Evolutionary conservation across 1,284 basidiomycete genomes (phyloP), one percentile per base, ranked within the genome.

Genomic region (Prillingera fragicola): DNA sequence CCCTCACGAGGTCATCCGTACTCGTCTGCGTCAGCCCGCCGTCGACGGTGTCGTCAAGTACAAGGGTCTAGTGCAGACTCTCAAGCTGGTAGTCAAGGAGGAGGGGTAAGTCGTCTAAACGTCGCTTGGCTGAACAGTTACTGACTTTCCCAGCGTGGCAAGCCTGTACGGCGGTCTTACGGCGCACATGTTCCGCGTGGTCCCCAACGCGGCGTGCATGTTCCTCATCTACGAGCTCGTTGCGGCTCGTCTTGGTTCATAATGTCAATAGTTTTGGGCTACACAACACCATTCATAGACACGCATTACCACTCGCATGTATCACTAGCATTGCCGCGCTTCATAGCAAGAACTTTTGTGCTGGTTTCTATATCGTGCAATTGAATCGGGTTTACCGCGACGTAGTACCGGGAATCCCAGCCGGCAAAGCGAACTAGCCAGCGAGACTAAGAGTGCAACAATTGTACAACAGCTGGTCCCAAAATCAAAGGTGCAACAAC

Each of bases 121-220:
- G n/a, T n/a, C n/a, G n/a, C n/a, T n/a, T n/a, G n/a, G n/a, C n/a
- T n/a, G n/a, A n/a, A n/a, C n/a, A n/a, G n/a, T n/a, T n/a, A n/a
- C n/a, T n/a, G n/a, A 15, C 14, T 21, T 8, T 17, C 15, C 6
- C 39, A 56, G 60, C 8, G 66, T 62, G 10, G 62, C 60, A 24
- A 82, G 85, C 5, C 69, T 98, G 31, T 98, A 99, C 62, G 86
- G 90, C 25, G 95, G 95, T 4, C 78, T 99, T 41, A 87, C 84
- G 41, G 91, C 94, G 0, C 95, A 98, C 70, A 77, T 99, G 46
- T 84, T 98, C 78, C 82, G 94, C 36, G 94, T 98, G 41, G 87
- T 97, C 1, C 94, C 94, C 4, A 98, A 98, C 58, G 94, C 94
- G 0, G 87, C 85, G 1, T 89, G 95, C 55, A 98, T 97, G 90